Evolutionary conservation across 75 land plant species (phyloP).

Genomic region (Sequoia sempervirens): DNA sequence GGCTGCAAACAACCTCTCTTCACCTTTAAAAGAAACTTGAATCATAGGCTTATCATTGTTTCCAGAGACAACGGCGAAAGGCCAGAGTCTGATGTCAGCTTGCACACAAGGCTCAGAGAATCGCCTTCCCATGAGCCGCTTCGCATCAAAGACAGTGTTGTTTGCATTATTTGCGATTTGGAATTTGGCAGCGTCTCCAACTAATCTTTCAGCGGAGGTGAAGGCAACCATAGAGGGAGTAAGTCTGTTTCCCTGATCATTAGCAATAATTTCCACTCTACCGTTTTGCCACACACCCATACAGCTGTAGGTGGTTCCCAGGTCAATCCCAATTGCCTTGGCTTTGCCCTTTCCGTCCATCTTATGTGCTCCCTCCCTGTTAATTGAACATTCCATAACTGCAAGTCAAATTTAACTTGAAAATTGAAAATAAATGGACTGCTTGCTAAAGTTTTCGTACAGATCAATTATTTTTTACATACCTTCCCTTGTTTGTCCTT

Average conservation of each 20-base stretch:
- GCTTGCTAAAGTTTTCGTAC: too few species aligned
- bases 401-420: too few species aligned
- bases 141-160: constrained; percentile 23
- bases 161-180: constrained; percentile 32
- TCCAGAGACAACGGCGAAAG: constrained; percentile 27
- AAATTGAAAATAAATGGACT: too few species aligned
- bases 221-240: constrained; percentile 43
- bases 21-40: constrained; percentile 11
- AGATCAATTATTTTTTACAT: too few species aligned
- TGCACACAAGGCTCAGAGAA: constrained; percentile 28
- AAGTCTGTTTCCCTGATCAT: constrained; percentile 31
- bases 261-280: constrained; percentile 21
- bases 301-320: too few species aligned
- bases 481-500: too few species aligned
- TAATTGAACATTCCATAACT: too few species aligned
- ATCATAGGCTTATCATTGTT: constrained; percentile 3
- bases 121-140: constrained; percentile 35
- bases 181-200: constrained; percentile 18
- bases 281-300: too few species aligned
- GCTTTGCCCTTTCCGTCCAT: too few species aligned
- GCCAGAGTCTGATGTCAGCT: constrained; percentile 21
- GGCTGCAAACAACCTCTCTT: constrained; percentile 14
- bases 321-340: constrained; percentile 7
- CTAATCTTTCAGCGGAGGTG: constrained; percentile 15
- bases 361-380: too few species aligned